Conservation (phyloP, 148 eudicot species). For the Fallopia convolvulus region DNA sequence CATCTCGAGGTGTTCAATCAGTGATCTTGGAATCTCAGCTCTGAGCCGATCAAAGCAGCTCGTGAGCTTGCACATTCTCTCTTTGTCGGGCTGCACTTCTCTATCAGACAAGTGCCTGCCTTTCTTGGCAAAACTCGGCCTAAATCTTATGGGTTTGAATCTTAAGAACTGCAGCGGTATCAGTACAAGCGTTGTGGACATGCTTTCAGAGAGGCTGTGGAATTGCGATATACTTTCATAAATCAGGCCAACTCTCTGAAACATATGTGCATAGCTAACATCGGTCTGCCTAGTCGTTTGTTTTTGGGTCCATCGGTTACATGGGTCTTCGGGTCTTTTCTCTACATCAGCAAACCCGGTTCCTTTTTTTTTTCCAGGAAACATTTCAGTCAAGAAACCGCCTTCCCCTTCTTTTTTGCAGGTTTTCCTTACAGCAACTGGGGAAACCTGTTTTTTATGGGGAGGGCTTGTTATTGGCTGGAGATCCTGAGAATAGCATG, state of each 20-base stretch:
- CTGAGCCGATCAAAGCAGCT: conserved; percentile 54
- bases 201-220: conserved; percentile 45
- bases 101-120: conserved; percentile 57
- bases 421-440: conserved; percentile 11
- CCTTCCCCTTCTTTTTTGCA: conserved; percentile 45
- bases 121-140: conserved; percentile 52
- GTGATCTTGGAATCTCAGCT: conserved; percentile 53
- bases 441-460: conserved; percentile 46
- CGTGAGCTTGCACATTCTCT: conserved; percentile 38
- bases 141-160: conserved; percentile 60
- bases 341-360: conserved; percentile 19
- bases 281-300: conserved; percentile 4
- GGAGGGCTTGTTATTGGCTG: conserved; percentile 20
- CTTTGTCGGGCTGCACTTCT: conserved; percentile 49
- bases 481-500: conserved; percentile 26
- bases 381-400: conserved; percentile 23
- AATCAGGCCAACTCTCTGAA: conserved; percentile 7
- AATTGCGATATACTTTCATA: conserved; percentile 66
- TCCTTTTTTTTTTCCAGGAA: conserved; percentile 43
- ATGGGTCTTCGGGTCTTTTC: conserved; percentile 20
- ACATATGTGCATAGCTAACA: conserved; percentile 21
- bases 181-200: conserved; percentile 37
- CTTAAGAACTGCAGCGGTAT: conserved; percentile 58
- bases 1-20: conserved; percentile 50
- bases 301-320: conserved; percentile 58